Evolutionary conservation across 2,329 filamentous ascomycete genomes (phyloP), one percentile per base, ranked within the genome.

Genomic region (Lecanicillium sp.): DNA sequence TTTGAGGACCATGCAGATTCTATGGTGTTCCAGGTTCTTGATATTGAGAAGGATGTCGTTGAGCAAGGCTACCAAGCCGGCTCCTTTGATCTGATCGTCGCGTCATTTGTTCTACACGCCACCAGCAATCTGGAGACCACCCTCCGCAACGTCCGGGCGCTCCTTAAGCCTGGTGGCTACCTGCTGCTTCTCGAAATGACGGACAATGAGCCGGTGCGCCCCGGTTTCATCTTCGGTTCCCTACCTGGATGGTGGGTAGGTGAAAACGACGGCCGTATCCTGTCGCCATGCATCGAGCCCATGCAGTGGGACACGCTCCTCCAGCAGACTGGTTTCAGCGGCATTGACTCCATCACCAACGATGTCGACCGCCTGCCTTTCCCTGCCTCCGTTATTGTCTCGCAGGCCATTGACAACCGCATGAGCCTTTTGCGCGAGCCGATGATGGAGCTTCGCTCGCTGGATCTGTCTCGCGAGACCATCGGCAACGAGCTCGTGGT

Each of bases 101-200:
- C 60, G 20, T 49, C 56, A 5, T 59, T 56, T 20, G 60, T 58
- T 5, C 43, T 62, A 4, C 60, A 63, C 37, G 59, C 57, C 5
- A 61, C 61, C 1, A 53, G 39, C 14, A 49, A 52, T 6, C 51
- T 63, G 3, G 44, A 56, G 9, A 27, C 37, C 0, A 58, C 60
- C 1, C 37, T 64, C 14, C 27, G 21, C 2, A 54, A 62, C 30
- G 51, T 51, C 1, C 47, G 46, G 7, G 49, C 15, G 32, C 53
- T 74, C 0, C 55, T 74, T 0, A 68, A 65, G 19, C 68, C 73
- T 0, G 71, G 67, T 1, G 75, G 74, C 0, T 66, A 69, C 30
- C 56, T 79, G 0, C 30, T 77, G 1, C 37, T 75, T 0, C 49
- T 68, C 3, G 74, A 78, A 50, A 52, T 69, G 2, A 61, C 58